A percentile compares a stretch with the other conserved stretches of the same genome.
Evolutionary conservation across 1,284 basidiomycete species (phyloP).

Genomic region (Lentinula novae-zelandiae): DNA sequence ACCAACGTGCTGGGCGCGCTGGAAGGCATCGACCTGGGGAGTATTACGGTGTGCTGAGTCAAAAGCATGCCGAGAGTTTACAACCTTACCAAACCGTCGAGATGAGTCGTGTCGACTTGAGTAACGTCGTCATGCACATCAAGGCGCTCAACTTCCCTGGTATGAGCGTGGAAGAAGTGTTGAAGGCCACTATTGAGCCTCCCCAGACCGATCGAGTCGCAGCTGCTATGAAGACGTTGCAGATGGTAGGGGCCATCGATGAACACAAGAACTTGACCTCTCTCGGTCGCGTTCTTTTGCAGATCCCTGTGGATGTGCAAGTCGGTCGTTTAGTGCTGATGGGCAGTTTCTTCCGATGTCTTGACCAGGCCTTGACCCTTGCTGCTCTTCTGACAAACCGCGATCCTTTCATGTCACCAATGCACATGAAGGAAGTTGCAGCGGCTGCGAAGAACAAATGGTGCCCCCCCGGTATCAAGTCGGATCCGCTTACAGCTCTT

Average conservation of each 20-base stretch:
- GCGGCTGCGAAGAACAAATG: conserved; percentile 77
- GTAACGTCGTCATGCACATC: conserved; percentile 94
- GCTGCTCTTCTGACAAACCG: conserved; percentile 89
- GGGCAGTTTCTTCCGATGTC: conserved; percentile 91
- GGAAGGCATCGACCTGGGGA: conserved; percentile 91
- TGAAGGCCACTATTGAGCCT: conserved; percentile 86
- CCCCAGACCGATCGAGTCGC: conserved; percentile 77
- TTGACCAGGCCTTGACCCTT: conserved; percentile 86
- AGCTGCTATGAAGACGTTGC: conserved; percentile 80
- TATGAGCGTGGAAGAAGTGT: conserved; percentile 85
- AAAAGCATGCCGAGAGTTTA: conserved; percentile 59
- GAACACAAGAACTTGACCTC: conserved; percentile 77
- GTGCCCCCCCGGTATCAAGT: conserved; percentile 78
- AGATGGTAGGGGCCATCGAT: conserved; percentile 89
- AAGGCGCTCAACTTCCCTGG: conserved; percentile 94
- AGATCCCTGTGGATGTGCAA: conserved; percentile 87
- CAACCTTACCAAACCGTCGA: conserved; percentile 89
- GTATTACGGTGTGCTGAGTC: conserved; percentile 85
- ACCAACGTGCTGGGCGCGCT: conserved; percentile 92
- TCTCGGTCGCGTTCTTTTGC: conserved; percentile 84
- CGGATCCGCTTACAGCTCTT: conserved; percentile 81
- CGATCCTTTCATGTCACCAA: conserved; percentile 87
- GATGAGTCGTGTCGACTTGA: conserved; percentile 93
- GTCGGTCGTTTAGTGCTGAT: conserved; percentile 89
- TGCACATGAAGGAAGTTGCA: conserved; percentile 63